These are phyloP conservation scores for Crithidia expoeki DNA, from an alignment of 208 protist genomes.

Conservation along the genomic window DNA sequence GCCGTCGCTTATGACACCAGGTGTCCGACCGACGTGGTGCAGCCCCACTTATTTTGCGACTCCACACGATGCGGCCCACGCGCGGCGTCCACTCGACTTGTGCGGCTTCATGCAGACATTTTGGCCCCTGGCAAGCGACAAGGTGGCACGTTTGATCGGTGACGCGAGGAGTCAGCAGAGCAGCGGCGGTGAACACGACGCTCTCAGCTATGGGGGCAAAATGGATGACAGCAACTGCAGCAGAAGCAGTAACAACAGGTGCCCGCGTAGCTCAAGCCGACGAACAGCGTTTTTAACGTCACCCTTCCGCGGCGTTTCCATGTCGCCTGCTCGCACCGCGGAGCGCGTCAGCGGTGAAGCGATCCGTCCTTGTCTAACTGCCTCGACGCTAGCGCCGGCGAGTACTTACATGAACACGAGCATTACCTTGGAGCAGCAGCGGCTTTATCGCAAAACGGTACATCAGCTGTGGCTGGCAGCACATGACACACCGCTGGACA, in stretches of 20 bases:
- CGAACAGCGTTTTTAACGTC: constrained; percentile 16
- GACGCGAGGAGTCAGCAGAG: constrained; percentile 28
- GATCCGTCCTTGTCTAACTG: not conserved
- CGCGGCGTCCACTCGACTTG: constrained; percentile 25
- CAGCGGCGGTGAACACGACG: constrained; percentile 13
- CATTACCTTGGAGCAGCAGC: constrained; percentile 20
- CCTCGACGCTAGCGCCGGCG: not conserved
- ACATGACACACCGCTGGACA: constrained; percentile 15
- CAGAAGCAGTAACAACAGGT: not conserved
- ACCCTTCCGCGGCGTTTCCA: constrained; percentile 19
- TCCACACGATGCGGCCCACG: not conserved
- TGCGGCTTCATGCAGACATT: constrained; percentile 33
- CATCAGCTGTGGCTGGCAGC: constrained; percentile 15
- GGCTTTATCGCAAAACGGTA: constrained; percentile 24
- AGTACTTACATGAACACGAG: not conserved
- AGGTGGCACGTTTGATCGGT: constrained; percentile 21
- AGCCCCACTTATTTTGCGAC: constrained; percentile 11
- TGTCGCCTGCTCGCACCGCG: constrained; percentile 6
- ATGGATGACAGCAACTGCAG: not conserved
- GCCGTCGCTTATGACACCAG: constrained; percentile 8
- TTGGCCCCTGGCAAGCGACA: constrained; percentile 35
- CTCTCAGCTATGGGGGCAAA: not conserved
- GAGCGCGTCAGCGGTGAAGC: not conserved
- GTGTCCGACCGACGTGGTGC: constrained; percentile 23
- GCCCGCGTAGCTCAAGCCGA: not conserved